phyloP scores from a whole-genome alignment of 2,329 filamentous ascomycete genomes.

The Fusarium pseudograminearum region DNA sequence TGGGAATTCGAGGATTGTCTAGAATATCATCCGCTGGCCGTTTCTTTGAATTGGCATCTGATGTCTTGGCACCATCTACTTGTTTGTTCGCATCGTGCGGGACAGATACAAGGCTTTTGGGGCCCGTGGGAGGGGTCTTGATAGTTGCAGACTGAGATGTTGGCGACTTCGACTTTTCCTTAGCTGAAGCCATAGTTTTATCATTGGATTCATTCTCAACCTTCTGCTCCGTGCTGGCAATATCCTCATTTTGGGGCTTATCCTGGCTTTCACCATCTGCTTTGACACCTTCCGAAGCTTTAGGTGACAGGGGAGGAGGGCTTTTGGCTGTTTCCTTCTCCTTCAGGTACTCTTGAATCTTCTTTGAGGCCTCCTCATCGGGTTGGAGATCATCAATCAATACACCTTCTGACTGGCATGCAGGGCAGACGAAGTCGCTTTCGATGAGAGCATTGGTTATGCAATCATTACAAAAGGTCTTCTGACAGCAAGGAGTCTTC shows the following conservation, averaged over 20 bases:
- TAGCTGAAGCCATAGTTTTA: conserved; percentile 38
- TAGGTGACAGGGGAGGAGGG: conserved; percentile 51
- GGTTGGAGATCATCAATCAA: conserved; percentile 90
- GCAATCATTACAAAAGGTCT: conserved; percentile 99
- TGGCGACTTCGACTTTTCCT: conserved; percentile 54
- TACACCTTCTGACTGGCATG: conserved; percentile 89
- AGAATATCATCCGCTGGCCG: conserved; percentile 80
- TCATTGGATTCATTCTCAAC: conserved; percentile 44
- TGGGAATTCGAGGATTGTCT: conserved; percentile 74
- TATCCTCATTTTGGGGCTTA: conserved; percentile 51
- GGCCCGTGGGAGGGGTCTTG: conserved; percentile 49
- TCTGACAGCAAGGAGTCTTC: conserved; percentile 98
- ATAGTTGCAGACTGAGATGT: conserved; percentile 37
- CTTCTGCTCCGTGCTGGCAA: conserved; percentile 56
- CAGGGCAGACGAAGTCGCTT: conserved; percentile 95
- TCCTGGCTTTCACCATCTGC: conserved; percentile 37
- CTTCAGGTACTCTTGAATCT: conserved; percentile 80
- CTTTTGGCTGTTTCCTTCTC: conserved; percentile 67
- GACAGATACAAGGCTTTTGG: conserved; percentile 43
- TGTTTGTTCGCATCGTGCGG: conserved; percentile 56
- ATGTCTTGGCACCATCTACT: conserved; percentile 47
- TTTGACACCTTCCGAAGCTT: conserved; percentile 41
- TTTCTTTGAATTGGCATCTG: conserved; percentile 72
- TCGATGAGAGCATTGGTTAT: conserved; percentile 99
- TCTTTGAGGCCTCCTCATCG: conserved; percentile 82